Evolutionary conservation across 2,329 filamentous ascomycete genomes (phyloP).

Genomic region (Penicillium freii): DNA sequence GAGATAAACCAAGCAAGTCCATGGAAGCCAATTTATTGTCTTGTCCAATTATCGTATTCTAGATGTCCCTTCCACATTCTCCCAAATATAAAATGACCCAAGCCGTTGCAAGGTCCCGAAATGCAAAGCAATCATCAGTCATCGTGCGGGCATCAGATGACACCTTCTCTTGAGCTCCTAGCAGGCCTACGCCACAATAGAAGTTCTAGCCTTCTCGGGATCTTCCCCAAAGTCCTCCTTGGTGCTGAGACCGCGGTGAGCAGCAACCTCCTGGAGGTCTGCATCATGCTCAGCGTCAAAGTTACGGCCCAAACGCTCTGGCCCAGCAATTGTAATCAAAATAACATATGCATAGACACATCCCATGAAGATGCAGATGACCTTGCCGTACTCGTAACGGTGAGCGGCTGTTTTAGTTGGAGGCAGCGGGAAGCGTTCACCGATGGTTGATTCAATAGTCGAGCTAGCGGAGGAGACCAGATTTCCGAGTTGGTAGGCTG

Average conservation of each 20-base stretch:
- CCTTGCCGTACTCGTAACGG: conserved; percentile 73
- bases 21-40: background rate
- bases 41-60: background rate
- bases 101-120: background rate
- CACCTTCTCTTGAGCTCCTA: background rate
- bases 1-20: background rate
- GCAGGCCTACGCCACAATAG: background rate
- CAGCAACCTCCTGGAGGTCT: conserved; percentile 47
- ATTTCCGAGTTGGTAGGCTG: conserved; percentile 64
- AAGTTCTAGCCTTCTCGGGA: conserved; percentile 29
- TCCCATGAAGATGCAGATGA: conserved; percentile 89
- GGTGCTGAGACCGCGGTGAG: conserved; percentile 26
- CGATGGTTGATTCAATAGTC: conserved; percentile 73
- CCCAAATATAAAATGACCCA: background rate
- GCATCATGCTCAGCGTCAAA: conserved; percentile 50
- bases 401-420: conserved; percentile 49
- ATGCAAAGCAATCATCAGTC: background rate
- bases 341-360: conserved; percentile 69
- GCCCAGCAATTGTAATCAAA: conserved; percentile 48
- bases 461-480: conserved; percentile 61
- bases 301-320: conserved; percentile 48
- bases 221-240: conserved; percentile 22
- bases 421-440: conserved; percentile 70
- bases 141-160: background rate
- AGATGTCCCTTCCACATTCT: background rate